A percentile compares a stretch with the other conserved stretches of the same genome.
These are phyloP conservation scores for Casuarina cunninghamiana DNA, from an alignment of 306 rosid genomes.

Conservation along the genomic window DNA sequence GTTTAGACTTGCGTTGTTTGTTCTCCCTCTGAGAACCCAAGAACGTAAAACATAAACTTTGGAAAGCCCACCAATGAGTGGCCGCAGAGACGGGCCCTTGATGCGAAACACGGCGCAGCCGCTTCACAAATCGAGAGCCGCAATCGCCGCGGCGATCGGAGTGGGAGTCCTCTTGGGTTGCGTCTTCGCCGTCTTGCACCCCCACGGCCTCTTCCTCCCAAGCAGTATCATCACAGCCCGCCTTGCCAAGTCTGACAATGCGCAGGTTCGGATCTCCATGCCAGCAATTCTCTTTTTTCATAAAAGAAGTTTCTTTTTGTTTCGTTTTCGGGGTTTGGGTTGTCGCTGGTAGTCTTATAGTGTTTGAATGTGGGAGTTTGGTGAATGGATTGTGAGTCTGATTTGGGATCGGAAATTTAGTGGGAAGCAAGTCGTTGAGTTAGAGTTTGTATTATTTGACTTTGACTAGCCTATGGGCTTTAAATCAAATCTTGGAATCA, in stretches of 20 bases:
- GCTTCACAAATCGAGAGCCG: conserved; percentile 46
- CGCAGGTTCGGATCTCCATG: conserved; percentile 53
- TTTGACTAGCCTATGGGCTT: background rate
- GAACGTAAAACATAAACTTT: background rate
- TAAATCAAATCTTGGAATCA: background rate
- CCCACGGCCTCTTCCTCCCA: conserved; percentile 55
- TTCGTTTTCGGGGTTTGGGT: conserved; percentile 10
- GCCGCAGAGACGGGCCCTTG: conserved; percentile 67
- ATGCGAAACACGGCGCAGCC: conserved; percentile 51
- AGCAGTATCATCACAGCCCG: conserved; percentile 31
- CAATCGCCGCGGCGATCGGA: conserved; percentile 61
- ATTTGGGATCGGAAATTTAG: background rate
- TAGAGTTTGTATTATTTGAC: background rate
- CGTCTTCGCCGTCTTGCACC: conserved; percentile 61
- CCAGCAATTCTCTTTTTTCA: background rate
- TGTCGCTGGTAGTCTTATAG: background rate
- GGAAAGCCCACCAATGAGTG: conserved; percentile 43
- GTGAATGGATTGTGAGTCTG: background rate
- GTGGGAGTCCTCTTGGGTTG: conserved; percentile 72
- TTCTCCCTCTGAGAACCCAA: background rate
- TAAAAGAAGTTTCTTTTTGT: background rate
- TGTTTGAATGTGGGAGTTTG: too few relatives aligned
- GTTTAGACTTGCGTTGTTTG: background rate
- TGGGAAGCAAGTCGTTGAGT: conserved; percentile 28
- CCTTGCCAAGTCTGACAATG: conserved; percentile 35